Base-by-base conservation (phyloP, 805 yeast genomes). In the Sugiyamaella mastotermitis region DNA sequence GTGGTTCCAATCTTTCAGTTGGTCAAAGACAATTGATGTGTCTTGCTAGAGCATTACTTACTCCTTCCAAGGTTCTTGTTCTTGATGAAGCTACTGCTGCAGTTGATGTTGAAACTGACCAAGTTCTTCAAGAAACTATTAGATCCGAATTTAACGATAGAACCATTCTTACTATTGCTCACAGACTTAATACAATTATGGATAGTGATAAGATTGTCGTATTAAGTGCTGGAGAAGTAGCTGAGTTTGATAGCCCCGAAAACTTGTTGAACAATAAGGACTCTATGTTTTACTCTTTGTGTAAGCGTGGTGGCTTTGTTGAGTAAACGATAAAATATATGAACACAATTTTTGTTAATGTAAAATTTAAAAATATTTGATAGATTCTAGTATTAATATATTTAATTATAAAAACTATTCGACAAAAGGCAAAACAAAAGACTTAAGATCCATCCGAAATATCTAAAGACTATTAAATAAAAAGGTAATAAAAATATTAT, bases 41-140 rank as follows among this genome's bases (percentile, higher is more conserved):
- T 9, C 71, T 86, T 45, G 88, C 94, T 2, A 71, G 95, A 50
- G 92, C 95, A 0, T 65, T 87, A 54, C 79, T 86, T 35, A 71
- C 86, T 30, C 73, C 80, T 22, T 72, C 92, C 3, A 79, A 76
- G 55, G 78, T 86, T 41, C 66, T 86, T 42, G 84, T 87, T 41
- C 62, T 86, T 41, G 95, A 86, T 58, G 95, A 87, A 61, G 95
- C 83, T n/a, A 76, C 83, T 1, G 92, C 95, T 1, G 85, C 94
- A 10, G 92, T 85, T 21, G 95, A 86, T 58, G 83, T 82, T 14
- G 85, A 84, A 56, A 85, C 95, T 1, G 95, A 86, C 55, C 69
- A 74, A 47, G 68, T 84, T 37, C 71, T 85, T 29, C 95, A 85
- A 62, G 77, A 79, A 50, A 85, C 95, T 0, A 84, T 86, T 33